Evolutionary conservation across 306 rosid species (phyloP).

Genomic region (Cicer arietinum): DNA sequence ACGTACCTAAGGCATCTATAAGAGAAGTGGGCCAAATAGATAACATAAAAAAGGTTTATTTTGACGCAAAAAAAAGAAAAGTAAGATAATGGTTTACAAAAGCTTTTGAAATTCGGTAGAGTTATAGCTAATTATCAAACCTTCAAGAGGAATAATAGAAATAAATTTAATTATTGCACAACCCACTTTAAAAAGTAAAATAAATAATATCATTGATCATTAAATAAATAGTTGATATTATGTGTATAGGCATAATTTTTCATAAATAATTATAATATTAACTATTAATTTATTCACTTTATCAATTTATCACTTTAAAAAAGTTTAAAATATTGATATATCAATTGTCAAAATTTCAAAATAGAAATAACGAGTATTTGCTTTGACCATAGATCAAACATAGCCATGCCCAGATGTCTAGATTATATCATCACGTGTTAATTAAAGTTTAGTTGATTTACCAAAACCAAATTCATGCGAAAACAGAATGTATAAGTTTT

Average conservation of each 20-base stretch:
- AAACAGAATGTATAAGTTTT: neutral
- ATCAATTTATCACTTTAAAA: too few species aligned
- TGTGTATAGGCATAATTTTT: too few species aligned
- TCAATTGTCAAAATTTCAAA: too few species aligned
- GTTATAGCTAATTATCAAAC: neutral
- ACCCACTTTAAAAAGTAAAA: too few species aligned
- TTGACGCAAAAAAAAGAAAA: neutral
- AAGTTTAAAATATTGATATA: too few species aligned
- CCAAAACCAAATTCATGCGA: neutral
- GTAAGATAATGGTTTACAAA: conserved; percentile 4
- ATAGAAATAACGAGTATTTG: neutral
- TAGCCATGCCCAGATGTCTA: neutral
- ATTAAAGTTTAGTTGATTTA: neutral
- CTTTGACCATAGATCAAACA: neutral
- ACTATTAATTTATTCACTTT: too few species aligned
- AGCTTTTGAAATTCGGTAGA: conserved; percentile 8
- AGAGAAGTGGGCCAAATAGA: conserved; percentile 8
- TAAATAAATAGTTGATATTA: too few species aligned
- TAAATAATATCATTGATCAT: too few species aligned
- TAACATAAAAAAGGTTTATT: neutral
- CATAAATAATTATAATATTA: too few species aligned
- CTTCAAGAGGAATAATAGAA: neutral
- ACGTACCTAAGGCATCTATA: neutral
- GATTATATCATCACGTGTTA: neutral
- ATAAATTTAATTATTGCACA: too few species aligned